Conservation (phyloP, 163 green algal species). For the Scenedesmus sp. region DNA sequence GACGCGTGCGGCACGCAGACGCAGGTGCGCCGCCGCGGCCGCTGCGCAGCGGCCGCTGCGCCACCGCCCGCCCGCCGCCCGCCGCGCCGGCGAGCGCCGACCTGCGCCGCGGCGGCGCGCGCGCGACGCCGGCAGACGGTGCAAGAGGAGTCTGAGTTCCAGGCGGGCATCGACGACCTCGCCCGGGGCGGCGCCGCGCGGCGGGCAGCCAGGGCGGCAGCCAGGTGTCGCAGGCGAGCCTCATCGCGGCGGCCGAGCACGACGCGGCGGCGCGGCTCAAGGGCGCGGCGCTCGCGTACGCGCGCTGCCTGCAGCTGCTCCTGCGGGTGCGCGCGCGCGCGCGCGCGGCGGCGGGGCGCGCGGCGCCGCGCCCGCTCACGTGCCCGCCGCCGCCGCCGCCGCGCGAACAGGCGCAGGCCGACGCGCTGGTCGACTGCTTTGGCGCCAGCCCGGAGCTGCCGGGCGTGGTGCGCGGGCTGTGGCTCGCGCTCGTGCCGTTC, state of each 20-base stretch:
- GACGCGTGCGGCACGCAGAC: constrained; percentile 30
- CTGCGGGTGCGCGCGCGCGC: constrained; percentile 2
- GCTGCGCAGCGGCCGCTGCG: background rate
- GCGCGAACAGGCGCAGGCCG: constrained; percentile 13
- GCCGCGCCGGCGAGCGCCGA: no score
- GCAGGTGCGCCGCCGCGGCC: background rate
- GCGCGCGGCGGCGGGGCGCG: no score
- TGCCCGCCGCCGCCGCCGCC: background rate
- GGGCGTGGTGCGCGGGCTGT: constrained; percentile 29
- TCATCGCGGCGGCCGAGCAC: constrained; percentile 12
- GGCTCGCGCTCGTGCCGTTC: constrained; percentile 22
- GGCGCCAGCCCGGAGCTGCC: background rate
- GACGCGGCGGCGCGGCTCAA: constrained; percentile 4
- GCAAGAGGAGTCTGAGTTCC: constrained; percentile 38
- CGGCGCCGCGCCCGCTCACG: no score
- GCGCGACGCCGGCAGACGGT: background rate
- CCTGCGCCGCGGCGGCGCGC: background rate
- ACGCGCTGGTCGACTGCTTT: background rate
- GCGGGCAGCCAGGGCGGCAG: no score
- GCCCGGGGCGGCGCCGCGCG: no score
- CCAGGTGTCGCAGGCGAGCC: constrained; percentile 4
- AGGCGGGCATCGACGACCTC: constrained; percentile 42
- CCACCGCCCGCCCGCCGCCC: background rate
- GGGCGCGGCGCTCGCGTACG: constrained; percentile 7
- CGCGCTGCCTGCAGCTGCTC: constrained; percentile 14